Percentiles rank a stretch among this genome's conserved stretches.
Evolutionary conservation across 805 yeast genomes (phyloP).

Genomic region (Saccharomycopsis guyanensis): DNA sequence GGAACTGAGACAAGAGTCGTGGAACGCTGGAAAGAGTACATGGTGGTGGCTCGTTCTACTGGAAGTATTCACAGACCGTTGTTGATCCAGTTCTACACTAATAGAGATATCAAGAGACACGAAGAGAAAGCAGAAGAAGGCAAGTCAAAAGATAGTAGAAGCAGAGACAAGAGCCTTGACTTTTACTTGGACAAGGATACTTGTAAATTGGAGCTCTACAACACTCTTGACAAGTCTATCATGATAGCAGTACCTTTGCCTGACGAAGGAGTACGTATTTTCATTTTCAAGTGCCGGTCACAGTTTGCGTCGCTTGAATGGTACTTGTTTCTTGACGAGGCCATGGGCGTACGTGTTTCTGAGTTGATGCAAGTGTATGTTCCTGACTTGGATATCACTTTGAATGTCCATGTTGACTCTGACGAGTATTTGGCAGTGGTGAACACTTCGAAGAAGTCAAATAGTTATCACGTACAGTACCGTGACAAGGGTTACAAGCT

Average conservation of each 20-base stretch:
- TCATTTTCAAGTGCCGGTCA: conserved; percentile 50
- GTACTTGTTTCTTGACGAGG: conserved; percentile 48
- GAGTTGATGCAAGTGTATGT: conserved; percentile 5
- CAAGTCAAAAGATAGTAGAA: conserved; percentile 11
- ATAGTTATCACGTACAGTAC: conserved; percentile 3
- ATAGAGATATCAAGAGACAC: conserved; percentile 18
- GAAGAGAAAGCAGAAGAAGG: conserved; percentile 8
- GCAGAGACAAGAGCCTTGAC: conserved; percentile 25
- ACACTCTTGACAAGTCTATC: conserved; percentile 63
- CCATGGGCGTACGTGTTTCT: conserved; percentile 36
- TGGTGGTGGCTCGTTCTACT: conserved; percentile 63
- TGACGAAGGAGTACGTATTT: conserved; percentile 29
- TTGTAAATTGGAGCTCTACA: conserved; percentile 47
- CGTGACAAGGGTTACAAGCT: conserved; percentile 17
- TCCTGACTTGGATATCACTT: conserved; percentile 29
- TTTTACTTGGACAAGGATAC: conserved; percentile 25
- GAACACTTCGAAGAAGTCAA: background rate
- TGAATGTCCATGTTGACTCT: conserved; percentile 44
- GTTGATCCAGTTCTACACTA: conserved; percentile 48
- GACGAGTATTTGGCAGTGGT: conserved; percentile 14
- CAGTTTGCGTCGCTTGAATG: conserved; percentile 50
- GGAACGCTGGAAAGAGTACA: conserved; percentile 76
- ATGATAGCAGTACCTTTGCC: conserved; percentile 34
- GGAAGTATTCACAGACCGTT: conserved; percentile 46
- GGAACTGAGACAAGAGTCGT: conserved; percentile 47